phyloP scores from a whole-genome alignment of 176 grass and related monocot genomes.

The Raddia distichophylla region DNA sequence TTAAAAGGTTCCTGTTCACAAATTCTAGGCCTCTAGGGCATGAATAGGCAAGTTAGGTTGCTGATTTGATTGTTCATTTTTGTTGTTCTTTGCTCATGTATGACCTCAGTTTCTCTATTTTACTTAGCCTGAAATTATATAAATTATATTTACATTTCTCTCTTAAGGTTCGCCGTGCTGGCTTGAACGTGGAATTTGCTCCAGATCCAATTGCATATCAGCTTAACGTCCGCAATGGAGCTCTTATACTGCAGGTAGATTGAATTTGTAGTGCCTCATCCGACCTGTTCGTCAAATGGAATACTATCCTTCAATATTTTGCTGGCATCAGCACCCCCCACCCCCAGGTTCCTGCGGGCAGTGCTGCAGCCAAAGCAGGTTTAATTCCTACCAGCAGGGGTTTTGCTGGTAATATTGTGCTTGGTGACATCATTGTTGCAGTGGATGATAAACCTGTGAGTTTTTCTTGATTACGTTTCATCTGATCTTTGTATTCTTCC shows the following conservation, averaged over 20 bases:
- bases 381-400: conserved; percentile 66
- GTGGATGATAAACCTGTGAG: conserved; percentile 87
- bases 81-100: neutral
- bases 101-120: conserved; percentile 12
- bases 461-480: conserved; percentile 10
- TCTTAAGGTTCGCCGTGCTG: conserved; percentile 69
- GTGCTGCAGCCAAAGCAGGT: conserved; percentile 78
- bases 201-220: conserved; percentile 85
- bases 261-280: neutral
- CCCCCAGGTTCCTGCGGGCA: conserved; percentile 70
- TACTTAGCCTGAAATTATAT: conserved; percentile 22
- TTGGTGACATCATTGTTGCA: conserved; percentile 76
- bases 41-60: neutral
- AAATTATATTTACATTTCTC: conserved; percentile 33
- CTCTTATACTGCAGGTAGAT: conserved; percentile 77
- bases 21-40: neutral
- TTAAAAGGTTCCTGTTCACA: conserved; percentile 7
- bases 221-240: conserved; percentile 85
- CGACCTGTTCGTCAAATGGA: neutral
- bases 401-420: conserved; percentile 84
- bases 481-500: neutral
- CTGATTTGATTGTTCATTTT: neutral
- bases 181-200: conserved; percentile 88
- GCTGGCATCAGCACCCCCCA: neutral
- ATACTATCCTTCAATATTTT: neutral